Evolutionary conservation across 2,329 filamentous ascomycete genomes (phyloP), one percentile per base, ranked within the genome.

Genomic region (Calonectria naviculata): DNA sequence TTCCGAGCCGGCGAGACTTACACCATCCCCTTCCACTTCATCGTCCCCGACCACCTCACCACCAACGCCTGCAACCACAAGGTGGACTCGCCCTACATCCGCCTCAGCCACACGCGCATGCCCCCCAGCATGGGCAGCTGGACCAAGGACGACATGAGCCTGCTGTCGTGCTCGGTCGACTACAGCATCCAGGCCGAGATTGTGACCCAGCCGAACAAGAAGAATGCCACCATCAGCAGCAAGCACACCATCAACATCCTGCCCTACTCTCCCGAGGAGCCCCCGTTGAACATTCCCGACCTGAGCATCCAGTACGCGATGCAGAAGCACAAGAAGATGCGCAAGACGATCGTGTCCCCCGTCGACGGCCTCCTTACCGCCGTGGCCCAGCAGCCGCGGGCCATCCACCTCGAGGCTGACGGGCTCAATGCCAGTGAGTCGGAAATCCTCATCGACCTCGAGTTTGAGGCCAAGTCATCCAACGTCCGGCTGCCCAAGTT

Each of bases 141-240:
- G 76, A 74, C 76, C 5, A 76, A 71, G 3, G 72, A 78, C 3
- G 76, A 78, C 8, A 69, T 78, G 63, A 67, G 72, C 5, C 73
- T 74, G 0, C 60, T 67, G 0, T 71, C 75, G 67, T 70, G 75
- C 1, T 67, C 63, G 24, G 63, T 77, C 26, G 71, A 52, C 21
- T 78, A 78, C 34, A 68, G 71, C 47, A 34, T 77, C 62, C 71
- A 67, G 42, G 70, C 70, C 4, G 66, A 71, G 9, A 63, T 78
- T 1, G 49, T 75, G 1, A 60, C 29, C 1, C 42, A 56, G 17
- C 29, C 71, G 1, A 70, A 67, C 41, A 69, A 64, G 42, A 54
- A 70, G 5, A 70, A 67, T 2, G 52, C 54, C 26, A 47, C 61
- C 46, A 63, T 70, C 4, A 72, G 62, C 44, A 74, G 66, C 62